Conservation (phyloP, 2,329 filamentous ascomycete species). For the Aspergillus nomiae region DNA sequence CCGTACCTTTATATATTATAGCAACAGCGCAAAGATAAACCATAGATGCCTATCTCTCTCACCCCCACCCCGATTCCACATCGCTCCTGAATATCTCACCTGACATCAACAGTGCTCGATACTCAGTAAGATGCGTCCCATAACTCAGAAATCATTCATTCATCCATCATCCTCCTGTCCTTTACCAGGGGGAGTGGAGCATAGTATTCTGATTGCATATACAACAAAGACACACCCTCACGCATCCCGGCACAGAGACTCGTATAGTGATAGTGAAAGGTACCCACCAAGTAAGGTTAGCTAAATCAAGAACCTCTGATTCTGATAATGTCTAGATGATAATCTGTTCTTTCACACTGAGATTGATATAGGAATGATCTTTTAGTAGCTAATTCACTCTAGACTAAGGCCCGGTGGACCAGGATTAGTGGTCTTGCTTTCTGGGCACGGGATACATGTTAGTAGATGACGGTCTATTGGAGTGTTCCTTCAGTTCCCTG, state of each 20-base stretch:
- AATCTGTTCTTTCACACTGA: not conserved
- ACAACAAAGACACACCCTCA: not conserved
- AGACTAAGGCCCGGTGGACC: not conserved
- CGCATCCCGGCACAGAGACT: too few species aligned
- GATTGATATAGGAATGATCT: not conserved
- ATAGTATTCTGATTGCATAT: not conserved
- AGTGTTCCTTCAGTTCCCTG: too few species aligned
- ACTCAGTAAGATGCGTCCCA: too few species aligned
- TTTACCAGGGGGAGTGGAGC: not conserved
- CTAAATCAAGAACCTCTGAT: too few species aligned
- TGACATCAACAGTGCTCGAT: not conserved
- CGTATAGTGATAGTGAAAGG: too few species aligned
- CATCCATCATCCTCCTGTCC: not conserved
- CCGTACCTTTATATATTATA: not conserved
- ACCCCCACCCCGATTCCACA: not conserved
- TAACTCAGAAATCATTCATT: not conserved
- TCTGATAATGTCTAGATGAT: not conserved
- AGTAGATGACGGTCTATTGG: not conserved
- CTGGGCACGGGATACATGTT: too few species aligned
- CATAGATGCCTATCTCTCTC: not conserved
- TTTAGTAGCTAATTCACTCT: not conserved
- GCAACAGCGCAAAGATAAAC: not conserved
- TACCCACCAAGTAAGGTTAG: too few species aligned
- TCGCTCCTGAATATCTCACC: not conserved
- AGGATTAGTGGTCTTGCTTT: not conserved